These are phyloP conservation scores for Plectosphaerella sp. DNA, from an alignment of 2,329 filamentous ascomycete species.

Conservation along the genomic window DNA sequence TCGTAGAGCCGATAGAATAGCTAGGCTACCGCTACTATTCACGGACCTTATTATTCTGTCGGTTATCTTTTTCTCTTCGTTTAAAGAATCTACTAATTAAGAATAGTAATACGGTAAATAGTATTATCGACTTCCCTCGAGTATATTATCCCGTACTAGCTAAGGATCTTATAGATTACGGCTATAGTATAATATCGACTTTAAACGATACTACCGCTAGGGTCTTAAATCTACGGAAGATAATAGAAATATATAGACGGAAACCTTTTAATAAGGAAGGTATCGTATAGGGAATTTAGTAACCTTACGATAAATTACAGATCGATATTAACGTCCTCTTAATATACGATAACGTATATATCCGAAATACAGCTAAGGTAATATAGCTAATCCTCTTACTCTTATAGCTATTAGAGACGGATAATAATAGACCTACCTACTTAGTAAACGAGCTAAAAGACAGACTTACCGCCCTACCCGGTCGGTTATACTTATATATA, in stretches of 20 bases:
- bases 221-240: not conserved
- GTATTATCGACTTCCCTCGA: not conserved
- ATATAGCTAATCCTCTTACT: not conserved
- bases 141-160: not conserved
- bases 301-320: not conserved
- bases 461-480: not conserved
- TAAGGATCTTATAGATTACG: not conserved
- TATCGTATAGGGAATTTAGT: not conserved
- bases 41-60: not conserved
- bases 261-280: not conserved
- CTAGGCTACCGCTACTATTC: not conserved
- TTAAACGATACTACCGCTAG: not conserved
- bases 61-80: not conserved
- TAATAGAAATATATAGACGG: not conserved
- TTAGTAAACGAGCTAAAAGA: not conserved
- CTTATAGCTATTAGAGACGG: not conserved
- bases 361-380: not conserved
- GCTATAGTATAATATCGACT: not conserved
- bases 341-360: not conserved
- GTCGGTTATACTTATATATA: slow-evolving; percentile 2
- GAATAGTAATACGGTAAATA: not conserved
- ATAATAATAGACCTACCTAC: not conserved
- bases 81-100: not conserved
- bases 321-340: not conserved
- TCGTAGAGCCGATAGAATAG: not conserved